Evolutionary conservation across 176 grass and related monocot genomes (phyloP).

Genomic region (Musa beccarii): DNA sequence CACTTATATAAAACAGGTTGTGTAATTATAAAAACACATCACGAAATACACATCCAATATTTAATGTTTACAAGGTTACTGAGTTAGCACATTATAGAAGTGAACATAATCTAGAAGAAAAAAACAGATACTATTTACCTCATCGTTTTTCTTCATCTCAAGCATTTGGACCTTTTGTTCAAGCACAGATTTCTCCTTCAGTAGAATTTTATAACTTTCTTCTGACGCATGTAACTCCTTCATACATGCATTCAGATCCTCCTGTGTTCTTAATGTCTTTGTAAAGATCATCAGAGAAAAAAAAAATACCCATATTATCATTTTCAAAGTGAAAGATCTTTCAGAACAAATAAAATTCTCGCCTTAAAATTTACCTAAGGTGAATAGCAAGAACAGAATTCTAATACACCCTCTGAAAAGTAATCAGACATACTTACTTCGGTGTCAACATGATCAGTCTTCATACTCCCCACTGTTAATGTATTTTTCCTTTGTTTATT

Average conservation of each 20-base stretch:
- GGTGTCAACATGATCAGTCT: neutral
- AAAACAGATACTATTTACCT: constrained; percentile 37
- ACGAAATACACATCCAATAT: neutral
- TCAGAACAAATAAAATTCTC: neutral
- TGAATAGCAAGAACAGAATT: neutral
- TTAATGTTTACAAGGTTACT: neutral
- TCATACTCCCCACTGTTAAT: constrained; percentile 31
- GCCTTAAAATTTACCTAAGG: neutral
- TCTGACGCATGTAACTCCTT: constrained; percentile 68
- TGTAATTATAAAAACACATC: constrained; percentile 17
- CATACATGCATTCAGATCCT: constrained; percentile 58
- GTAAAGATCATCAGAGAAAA: constrained; percentile 15
- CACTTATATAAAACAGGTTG: neutral
- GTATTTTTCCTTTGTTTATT: constrained; percentile 20
- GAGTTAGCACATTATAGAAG: neutral
- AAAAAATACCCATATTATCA: neutral
- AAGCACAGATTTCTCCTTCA: constrained; percentile 64
- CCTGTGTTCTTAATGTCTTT: constrained; percentile 69
- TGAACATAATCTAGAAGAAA: constrained; percentile 1
- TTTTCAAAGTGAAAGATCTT: neutral
- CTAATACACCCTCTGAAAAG: neutral
- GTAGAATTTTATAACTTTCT: constrained; percentile 49
- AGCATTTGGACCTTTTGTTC: constrained; percentile 80
- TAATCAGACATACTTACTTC: neutral
- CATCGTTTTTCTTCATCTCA: constrained; percentile 61